These are phyloP conservation scores for Colletotrichum sp. DNA, from an alignment of 2,329 filamentous ascomycete species.

Conservation along the genomic window DNA sequence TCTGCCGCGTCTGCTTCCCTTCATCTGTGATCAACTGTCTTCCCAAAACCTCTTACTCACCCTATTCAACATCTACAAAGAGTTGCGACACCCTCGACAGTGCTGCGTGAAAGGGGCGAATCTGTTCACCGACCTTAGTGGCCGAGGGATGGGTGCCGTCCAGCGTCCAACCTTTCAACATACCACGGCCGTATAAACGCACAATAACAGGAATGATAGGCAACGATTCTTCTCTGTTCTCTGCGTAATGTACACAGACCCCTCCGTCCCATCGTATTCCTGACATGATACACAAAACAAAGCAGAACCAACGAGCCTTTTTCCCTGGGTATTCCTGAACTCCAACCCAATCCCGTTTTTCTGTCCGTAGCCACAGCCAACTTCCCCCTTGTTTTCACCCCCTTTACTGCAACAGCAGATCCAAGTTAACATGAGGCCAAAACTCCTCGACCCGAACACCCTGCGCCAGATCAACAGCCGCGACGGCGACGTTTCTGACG, in stretches of 20 bases:
- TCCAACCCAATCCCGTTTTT: background rate
- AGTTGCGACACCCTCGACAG: too few species aligned
- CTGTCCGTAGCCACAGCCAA: too few species aligned
- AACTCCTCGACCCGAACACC: background rate
- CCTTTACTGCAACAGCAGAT: background rate
- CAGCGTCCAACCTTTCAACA: background rate
- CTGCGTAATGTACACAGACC: background rate
- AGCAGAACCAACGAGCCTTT: background rate
- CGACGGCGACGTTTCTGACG: background rate
- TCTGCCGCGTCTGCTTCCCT: background rate
- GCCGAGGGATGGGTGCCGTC: too few species aligned
- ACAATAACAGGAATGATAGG: rapidly evolving
- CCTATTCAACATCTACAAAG: too few species aligned
- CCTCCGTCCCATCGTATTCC: background rate
- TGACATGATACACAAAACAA: rapidly evolving
- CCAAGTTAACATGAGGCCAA: background rate
- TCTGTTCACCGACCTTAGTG: too few species aligned
- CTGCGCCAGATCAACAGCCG: background rate
- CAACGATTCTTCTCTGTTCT: background rate
- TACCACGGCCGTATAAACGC: rapidly evolving
- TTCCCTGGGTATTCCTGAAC: background rate
- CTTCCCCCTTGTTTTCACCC: too few species aligned
- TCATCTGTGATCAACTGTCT: background rate
- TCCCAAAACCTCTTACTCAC: too few species aligned
- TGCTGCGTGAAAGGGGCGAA: too few species aligned